A percentile compares a stretch with the other conserved stretches of the same genome.
phyloP scores from a whole-genome alignment of 441 rosid species.

The Rhodomyrtus psidioides region DNA sequence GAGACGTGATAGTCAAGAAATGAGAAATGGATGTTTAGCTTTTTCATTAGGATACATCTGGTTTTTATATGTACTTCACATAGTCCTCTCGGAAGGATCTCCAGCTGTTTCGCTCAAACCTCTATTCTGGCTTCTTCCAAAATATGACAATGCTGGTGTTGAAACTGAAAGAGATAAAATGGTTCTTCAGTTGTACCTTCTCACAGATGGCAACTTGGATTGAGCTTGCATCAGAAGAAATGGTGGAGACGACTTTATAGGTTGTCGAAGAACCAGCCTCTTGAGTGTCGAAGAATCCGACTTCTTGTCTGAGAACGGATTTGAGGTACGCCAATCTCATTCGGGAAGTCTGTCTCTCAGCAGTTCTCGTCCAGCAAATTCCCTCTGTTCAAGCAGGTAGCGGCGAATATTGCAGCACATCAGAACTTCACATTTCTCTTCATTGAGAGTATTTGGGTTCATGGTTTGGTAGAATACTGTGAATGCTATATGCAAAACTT shows the following conservation, averaged over 20 bases:
- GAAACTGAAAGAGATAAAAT: neutral
- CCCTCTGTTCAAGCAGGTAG: conserved; percentile 38
- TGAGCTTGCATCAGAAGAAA: conserved; percentile 57
- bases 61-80: neutral
- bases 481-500: conserved; percentile 6
- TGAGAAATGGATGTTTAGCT: neutral
- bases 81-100: neutral
- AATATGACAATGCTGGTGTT: neutral
- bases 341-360: conserved; percentile 61
- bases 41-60: neutral
- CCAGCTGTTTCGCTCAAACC: neutral
- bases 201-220: conserved; percentile 66
- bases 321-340: conserved; percentile 59
- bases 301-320: conserved; percentile 64
- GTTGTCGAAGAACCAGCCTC: conserved; percentile 59
- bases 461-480: neutral
- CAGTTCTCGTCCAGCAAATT: conserved; percentile 65
- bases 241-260: conserved; percentile 55
- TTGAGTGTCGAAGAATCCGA: conserved; percentile 60
- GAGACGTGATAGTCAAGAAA: neutral
- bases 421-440: neutral
- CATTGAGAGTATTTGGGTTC: neutral
- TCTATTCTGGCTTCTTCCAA: neutral
- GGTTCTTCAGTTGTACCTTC: conserved; percentile 28
- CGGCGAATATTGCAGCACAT: neutral